These are phyloP conservation scores for Passiflora organensis DNA, from an alignment of 345 rosid genomes.

Conservation along the genomic window DNA sequence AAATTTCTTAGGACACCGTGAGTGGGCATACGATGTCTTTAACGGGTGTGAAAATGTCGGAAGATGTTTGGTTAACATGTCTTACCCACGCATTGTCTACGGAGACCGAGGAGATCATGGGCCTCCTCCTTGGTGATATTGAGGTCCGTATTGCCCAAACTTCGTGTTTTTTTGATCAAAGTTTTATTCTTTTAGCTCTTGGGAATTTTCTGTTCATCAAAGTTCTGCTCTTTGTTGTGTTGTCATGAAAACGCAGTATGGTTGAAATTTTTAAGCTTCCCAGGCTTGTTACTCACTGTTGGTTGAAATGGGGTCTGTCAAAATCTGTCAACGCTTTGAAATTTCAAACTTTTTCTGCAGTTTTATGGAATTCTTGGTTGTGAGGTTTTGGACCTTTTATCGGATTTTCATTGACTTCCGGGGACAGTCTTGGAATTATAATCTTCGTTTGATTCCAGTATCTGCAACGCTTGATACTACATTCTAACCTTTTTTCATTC, in stretches of 20 bases:
- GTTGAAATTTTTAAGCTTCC: background rate
- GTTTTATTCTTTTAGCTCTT: background rate
- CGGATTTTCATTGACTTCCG: background rate
- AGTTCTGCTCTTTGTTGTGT: background rate
- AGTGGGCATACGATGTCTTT: constrained; percentile 39
- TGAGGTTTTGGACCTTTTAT: background rate
- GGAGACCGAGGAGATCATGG: constrained; percentile 99
- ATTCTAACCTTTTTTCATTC: background rate
- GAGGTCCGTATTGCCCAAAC: constrained; percentile 40
- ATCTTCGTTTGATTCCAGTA: background rate
- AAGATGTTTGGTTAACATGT: constrained; percentile 95
- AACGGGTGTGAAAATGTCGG: constrained; percentile 75
- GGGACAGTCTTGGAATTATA: background rate
- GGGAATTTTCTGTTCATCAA: background rate
- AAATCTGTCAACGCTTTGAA: background rate
- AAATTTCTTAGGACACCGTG: background rate
- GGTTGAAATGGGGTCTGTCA: background rate
- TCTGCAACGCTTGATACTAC: background rate
- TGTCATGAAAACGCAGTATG: background rate
- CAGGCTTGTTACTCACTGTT: background rate
- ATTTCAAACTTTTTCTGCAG: background rate
- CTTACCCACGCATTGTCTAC: constrained; percentile 96
- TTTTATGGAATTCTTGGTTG: background rate
- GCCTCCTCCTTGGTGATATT: constrained; percentile 95
- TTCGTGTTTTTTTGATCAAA: background rate